Evolutionary conservation across 257 asterid genomes (phyloP).

Genomic region (Agastache rugosa): DNA sequence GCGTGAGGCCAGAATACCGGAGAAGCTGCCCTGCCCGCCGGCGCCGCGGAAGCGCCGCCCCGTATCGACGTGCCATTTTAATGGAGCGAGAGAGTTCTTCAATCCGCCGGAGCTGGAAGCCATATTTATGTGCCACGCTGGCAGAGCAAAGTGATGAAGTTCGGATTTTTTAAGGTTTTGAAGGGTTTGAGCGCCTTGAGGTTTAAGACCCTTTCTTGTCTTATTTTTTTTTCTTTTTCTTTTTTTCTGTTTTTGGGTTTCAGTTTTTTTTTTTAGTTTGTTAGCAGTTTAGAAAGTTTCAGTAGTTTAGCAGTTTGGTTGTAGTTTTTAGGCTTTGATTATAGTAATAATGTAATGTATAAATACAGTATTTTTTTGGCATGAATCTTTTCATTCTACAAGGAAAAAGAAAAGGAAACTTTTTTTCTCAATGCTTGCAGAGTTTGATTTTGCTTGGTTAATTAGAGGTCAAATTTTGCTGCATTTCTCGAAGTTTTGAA

Average conservation of each 20-base stretch:
- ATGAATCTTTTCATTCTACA: slow-evolving; percentile 17
- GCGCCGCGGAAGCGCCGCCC: slow-evolving; percentile 89
- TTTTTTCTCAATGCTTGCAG: not conserved
- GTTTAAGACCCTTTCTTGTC: not conserved
- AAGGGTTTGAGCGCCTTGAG: slow-evolving; percentile 3
- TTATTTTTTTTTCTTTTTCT: not conserved
- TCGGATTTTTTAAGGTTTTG: slow-evolving; percentile 21
- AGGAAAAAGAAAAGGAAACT: not conserved
- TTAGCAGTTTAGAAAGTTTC: slow-evolving; percentile 36
- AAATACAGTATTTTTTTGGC: slow-evolving; percentile 32
- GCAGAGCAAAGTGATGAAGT: slow-evolving; percentile 58
- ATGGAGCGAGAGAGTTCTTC: slow-evolving; percentile 67
- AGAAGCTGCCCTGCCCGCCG: slow-evolving; percentile 69
- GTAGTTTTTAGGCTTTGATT: slow-evolving; percentile 37
- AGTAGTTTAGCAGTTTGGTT: slow-evolving; percentile 24
- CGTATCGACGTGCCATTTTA: slow-evolving; percentile 52
- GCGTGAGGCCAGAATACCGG: slow-evolving; percentile 73
- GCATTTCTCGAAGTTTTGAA: not conserved
- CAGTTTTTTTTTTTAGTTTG: slow-evolving; percentile 9
- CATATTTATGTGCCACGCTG: slow-evolving; percentile 65
- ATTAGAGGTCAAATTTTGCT: not conserved
- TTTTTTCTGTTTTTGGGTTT: slow-evolving; percentile 21
- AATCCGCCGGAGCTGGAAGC: slow-evolving; percentile 85
- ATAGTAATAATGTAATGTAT: slow-evolving; percentile 42
- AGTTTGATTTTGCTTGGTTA: not conserved